phyloP scores from a whole-genome alignment of 164 flowering plant genomes.

The Magnolia changhungtana region DNA sequence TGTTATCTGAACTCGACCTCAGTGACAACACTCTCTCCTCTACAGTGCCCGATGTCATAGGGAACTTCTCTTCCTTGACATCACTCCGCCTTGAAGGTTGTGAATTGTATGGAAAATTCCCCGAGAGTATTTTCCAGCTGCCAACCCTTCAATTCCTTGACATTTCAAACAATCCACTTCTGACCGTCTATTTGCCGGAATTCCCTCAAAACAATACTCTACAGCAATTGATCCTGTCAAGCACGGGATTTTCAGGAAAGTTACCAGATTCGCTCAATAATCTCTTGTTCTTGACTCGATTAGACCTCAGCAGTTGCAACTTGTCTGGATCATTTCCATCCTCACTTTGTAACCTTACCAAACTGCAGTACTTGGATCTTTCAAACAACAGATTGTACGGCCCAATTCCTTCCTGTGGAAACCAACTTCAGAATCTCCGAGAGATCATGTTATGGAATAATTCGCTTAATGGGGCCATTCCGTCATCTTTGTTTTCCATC shows the following conservation, averaged over 20 bases:
- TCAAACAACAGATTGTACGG: background rate
- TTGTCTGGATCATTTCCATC: background rate
- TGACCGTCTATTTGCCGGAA: slow-evolving; percentile 28
- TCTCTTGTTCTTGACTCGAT: background rate
- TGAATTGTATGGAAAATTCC: slow-evolving; percentile 27
- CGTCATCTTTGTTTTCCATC: background rate
- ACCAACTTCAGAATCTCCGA: background rate
- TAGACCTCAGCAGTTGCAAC: background rate
- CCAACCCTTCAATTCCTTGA: slow-evolving; percentile 23
- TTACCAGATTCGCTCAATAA: background rate
- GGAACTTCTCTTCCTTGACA: slow-evolving; percentile 25
- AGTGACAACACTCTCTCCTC: slow-evolving; percentile 25
- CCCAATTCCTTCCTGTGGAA: background rate
- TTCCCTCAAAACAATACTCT: slow-evolving; percentile 1
- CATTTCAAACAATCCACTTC: slow-evolving; percentile 18
- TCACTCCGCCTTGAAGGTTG: slow-evolving; percentile 20
- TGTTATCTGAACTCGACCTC: slow-evolving; percentile 24
- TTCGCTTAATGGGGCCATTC: background rate
- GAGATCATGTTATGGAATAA: background rate
- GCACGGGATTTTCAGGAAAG: background rate
- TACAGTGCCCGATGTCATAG: slow-evolving; percentile 28
- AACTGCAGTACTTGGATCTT: background rate
- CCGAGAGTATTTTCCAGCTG: slow-evolving; percentile 20
- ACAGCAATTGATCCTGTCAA: background rate
- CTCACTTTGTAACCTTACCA: background rate